phyloP scores from a whole-genome alignment of 148 eudicot genomes.

The Tetragonia tetragonoides region DNA sequence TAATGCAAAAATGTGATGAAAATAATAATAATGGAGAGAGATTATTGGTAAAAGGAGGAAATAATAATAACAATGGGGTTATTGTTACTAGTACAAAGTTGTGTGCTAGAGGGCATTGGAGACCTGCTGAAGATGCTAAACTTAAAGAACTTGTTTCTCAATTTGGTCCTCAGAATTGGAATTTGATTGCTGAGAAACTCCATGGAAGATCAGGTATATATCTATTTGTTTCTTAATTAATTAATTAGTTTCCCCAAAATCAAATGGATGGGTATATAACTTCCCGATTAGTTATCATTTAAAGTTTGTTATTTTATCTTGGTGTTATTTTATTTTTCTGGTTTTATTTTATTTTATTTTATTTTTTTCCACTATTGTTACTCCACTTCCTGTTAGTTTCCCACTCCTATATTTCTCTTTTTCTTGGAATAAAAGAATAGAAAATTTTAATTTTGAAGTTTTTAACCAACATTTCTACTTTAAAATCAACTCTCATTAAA shows the following conservation, averaged over 20 bases:
- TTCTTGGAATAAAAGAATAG: too few species aligned
- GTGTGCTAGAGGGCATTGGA: constrained; percentile 75
- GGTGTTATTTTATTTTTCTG: too few species aligned
- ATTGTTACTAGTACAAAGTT: constrained; percentile 31
- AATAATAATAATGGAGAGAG: not conserved
- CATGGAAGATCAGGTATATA: constrained; percentile 59
- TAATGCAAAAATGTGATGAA: not conserved
- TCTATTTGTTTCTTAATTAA: too few species aligned
- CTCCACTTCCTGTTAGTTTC: too few species aligned
- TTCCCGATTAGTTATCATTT: not conserved
- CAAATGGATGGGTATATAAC: too few species aligned
- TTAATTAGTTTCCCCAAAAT: too few species aligned
- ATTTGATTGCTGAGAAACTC: constrained; percentile 62
- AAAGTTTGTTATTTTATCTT: too few species aligned
- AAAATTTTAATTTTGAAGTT: too few species aligned
- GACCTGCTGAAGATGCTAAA: constrained; percentile 64
- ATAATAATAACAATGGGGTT: constrained; percentile 11
- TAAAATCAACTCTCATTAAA: too few species aligned
- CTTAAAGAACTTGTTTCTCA: constrained; percentile 60
- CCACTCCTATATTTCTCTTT: not conserved
- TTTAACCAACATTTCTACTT: too few species aligned
- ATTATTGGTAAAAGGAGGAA: constrained; percentile 4
- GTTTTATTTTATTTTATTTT: too few species aligned
- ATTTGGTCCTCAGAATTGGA: constrained; percentile 79
- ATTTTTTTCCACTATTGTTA: too few species aligned